phyloP scores from a whole-genome alignment of 345 rosid species.

The Hevea brasiliensis region DNA sequence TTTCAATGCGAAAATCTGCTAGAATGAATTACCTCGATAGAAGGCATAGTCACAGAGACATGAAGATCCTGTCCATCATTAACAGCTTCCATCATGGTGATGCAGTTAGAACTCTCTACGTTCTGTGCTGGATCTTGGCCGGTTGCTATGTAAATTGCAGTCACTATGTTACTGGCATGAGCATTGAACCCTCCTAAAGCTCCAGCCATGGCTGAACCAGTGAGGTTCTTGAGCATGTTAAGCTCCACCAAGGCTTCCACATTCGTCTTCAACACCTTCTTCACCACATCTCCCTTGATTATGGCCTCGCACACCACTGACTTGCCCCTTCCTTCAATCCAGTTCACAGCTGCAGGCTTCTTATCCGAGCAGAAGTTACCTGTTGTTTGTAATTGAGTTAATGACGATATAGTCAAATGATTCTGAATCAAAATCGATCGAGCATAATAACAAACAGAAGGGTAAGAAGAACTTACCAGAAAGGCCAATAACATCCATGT shows the following conservation, averaged over 20 bases:
- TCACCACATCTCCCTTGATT: constrained; percentile 38
- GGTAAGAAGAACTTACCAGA: constrained; percentile 25
- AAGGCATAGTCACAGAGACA: constrained; percentile 46
- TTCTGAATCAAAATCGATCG: too few species aligned
- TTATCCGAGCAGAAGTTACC: constrained; percentile 52
- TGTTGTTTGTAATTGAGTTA: background rate
- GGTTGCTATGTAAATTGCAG: constrained; percentile 41
- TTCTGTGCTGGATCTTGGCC: constrained; percentile 56
- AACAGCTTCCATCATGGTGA: constrained; percentile 49
- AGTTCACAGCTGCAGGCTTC: constrained; percentile 50
- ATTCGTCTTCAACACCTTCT: constrained; percentile 40
- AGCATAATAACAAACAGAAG: background rate
- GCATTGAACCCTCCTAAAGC: constrained; percentile 55
- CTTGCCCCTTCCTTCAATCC: constrained; percentile 53
- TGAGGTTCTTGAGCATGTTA: constrained; percentile 47
- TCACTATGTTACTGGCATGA: constrained; percentile 44
- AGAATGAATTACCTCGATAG: constrained; percentile 33
- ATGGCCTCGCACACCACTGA: constrained; percentile 48
- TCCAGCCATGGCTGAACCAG: constrained; percentile 51
- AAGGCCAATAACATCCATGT: constrained; percentile 47
- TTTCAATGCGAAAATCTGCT: background rate
- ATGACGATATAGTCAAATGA: too few species aligned
- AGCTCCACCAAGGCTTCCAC: constrained; percentile 43
- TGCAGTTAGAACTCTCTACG: constrained; percentile 47
- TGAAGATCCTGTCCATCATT: constrained; percentile 47